Evolutionary conservation across 352 stramenopile genomes (phyloP), one percentile per base, ranked within the genome.

Genomic region (Phytophthora fragariaefolia): DNA sequence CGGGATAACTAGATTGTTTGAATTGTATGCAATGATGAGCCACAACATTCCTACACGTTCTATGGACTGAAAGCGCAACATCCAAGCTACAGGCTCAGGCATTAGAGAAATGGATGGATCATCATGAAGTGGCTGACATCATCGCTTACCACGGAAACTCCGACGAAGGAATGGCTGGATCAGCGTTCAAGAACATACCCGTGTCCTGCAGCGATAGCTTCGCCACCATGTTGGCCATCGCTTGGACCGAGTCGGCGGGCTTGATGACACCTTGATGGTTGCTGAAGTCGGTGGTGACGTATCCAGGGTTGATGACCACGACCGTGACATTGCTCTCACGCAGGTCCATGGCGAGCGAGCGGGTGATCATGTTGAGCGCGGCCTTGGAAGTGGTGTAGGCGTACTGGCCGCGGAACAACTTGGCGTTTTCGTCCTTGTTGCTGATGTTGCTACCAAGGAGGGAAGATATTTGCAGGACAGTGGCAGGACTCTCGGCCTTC

Each of bases 1-100:
- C 32, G 24, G 18, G 40, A 50, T 54, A 58, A 20, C 46, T 74
- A 69, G 58, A 46, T 17, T 58, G 22, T 56, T 71, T 56, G 61
- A 51, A 36, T 62, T 48, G 45, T 64, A 58, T 46, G 34, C 46
- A 47, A 24, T 54, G 24, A 6, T 24, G 27, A 51, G 48, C 26
- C 42, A 26, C 36, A 20, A 43, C 9, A 20, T 43, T 22, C 36
- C 6, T n/a, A n/a, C n/a, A n/a, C n/a, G n/a, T n/a, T n/a, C n/a
- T n/a, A n/a, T n/a, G n/a, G n/a, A n/a, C n/a, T n/a, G n/a, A n/a
- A n/a, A n/a, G n/a, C n/a, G n/a, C n/a, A n/a, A n/a, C n/a, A n/a
- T n/a, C 9, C 28, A 36, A 36, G 30, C 30, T 36, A 36, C 12
- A 12, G 30, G 6, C 30, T 12, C 36, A 15, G 6, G 36, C 36